Conservation (phyloP, 2,329 filamentous ascomycete species). For the Cordyceps farinosa region DNA sequence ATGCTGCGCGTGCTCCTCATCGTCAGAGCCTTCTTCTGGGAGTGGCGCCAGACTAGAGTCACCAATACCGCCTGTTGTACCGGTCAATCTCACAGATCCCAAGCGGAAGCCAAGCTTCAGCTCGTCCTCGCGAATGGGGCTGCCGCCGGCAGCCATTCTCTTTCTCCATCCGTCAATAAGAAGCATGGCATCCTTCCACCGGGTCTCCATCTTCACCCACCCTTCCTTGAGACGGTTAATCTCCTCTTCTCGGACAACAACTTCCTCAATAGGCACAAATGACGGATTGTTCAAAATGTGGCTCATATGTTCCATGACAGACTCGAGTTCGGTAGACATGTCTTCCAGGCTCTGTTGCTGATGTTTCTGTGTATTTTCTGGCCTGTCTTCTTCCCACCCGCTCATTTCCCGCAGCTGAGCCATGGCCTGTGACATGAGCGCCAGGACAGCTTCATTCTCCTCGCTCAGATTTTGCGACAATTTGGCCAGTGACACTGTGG, state of each 20-base stretch:
- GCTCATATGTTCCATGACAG: conserved; percentile 74
- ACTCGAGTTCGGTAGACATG: conserved; percentile 70
- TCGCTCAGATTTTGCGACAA: conserved; percentile 80
- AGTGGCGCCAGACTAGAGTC: conserved; percentile 20
- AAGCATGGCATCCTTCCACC: conserved; percentile 84
- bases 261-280: conserved; percentile 92
- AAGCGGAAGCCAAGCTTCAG: conserved; percentile 65
- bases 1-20: not conserved
- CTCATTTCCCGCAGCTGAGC: conserved; percentile 68
- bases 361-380: conserved; percentile 30
- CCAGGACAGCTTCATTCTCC: conserved; percentile 82
- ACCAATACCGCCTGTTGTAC: conserved; percentile 42
- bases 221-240: conserved; percentile 78
- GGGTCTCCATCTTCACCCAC: conserved; percentile 89
- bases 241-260: conserved; percentile 87
- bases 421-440: conserved; percentile 67
- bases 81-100: conserved; percentile 54
- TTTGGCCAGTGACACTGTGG: conserved; percentile 84
- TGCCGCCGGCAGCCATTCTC: conserved; percentile 68
- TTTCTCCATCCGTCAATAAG: conserved; percentile 92
- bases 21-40: not conserved
- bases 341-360: conserved; percentile 53
- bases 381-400: conserved; percentile 45
- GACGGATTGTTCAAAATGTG: conserved; percentile 89
- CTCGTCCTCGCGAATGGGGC: conserved; percentile 66